Evolutionary conservation across 441 rosid species (phyloP), one percentile per base, ranked within the genome.

Genomic region (Euphorbia celastroides): DNA sequence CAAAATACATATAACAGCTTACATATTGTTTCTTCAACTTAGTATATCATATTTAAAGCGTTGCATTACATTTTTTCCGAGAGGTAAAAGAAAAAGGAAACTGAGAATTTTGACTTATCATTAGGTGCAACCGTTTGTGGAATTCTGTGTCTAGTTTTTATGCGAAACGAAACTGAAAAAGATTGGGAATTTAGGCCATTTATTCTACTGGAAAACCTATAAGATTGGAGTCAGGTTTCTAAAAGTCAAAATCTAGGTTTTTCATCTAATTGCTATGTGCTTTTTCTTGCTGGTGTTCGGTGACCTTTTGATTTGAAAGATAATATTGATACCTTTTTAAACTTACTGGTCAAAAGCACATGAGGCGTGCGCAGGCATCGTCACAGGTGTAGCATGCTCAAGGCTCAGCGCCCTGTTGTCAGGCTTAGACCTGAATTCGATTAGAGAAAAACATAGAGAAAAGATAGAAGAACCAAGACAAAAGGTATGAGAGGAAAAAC

Each of bases 151-250:
- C 2, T 14, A 23, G 34, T 48, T 64, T n/a, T 30, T n/a, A 10
- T 48, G 42, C 23, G 19, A 64, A 50, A 27, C 23, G 19, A 64
- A 50, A 64, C 67, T 50, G 50, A 57, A 50, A 50, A 28, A 55
- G n/a, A 27, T 34, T 34, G 38, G 44, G 54, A 64, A 50, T 25
- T 5, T 48, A 26, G 42, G 54, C 27, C 7, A 10, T 27, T 28
- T 38, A 20, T 41, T 17, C 26, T 51, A 36, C 54, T 66, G 27
- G 41, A 57, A 22, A 11, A 42, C 60, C 31, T 61, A 17, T 0
- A 38, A 22, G 20, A 38, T 42, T 61, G 3, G 20, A 61, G 54
- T 12, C 3, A 46, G 57, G 30, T 50, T n/a, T 50, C 13, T 1
- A 38, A 9, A 23, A 19, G 17, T 50, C 50, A 1, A 64, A 13